Percentiles rank a stretch among this genome's conserved stretches.
phyloP scores from a whole-genome alignment of 345 rosid species.

The Acer campestre region DNA sequence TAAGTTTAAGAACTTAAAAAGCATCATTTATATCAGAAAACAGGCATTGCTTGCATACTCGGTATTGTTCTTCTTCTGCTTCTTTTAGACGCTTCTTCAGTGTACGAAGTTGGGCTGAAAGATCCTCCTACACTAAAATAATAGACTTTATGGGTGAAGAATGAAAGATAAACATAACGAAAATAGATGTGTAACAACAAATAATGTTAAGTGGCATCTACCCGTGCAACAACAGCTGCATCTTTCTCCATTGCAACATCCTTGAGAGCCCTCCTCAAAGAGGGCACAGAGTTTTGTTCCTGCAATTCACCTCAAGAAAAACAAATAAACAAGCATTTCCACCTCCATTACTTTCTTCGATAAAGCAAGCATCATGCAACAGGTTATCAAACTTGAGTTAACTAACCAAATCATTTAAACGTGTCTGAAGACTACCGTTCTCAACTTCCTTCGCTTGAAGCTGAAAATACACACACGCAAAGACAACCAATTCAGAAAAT shows the following conservation, averaged over 20 bases:
- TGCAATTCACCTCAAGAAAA: constrained; percentile 30
- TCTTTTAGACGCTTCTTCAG: constrained; percentile 83
- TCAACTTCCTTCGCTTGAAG: constrained; percentile 66
- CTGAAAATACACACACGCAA: constrained; percentile 34
- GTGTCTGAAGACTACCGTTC: constrained; percentile 52
- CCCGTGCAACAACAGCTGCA: constrained; percentile 97
- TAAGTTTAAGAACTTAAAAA: constrained; percentile 16
- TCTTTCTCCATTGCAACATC: constrained; percentile 99
- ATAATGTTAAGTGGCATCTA: constrained; percentile 22
- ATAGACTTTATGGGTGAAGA: constrained; percentile 23
- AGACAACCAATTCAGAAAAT: constrained; percentile 24
- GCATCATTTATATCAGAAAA: constrained; percentile 33
- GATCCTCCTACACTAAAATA: constrained; percentile 77
- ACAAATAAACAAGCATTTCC: constrained; percentile 7
- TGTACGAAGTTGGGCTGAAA: constrained; percentile 87
- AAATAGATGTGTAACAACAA: background rate
- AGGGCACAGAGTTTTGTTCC: constrained; percentile 89
- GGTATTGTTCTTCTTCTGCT: constrained; percentile 34
- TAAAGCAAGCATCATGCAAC: background rate
- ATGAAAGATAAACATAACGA: constrained; percentile 17
- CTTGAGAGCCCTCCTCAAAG: constrained; percentile 89
- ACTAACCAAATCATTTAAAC: constrained; percentile 70
- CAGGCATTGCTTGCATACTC: constrained; percentile 11
- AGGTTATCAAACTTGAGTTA: background rate
- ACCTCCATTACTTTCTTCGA: background rate